Evolutionary conservation across 1,139 yeast species (phyloP), one percentile per base, ranked within the genome.

Genomic region (Geotrichum bryndzae): DNA sequence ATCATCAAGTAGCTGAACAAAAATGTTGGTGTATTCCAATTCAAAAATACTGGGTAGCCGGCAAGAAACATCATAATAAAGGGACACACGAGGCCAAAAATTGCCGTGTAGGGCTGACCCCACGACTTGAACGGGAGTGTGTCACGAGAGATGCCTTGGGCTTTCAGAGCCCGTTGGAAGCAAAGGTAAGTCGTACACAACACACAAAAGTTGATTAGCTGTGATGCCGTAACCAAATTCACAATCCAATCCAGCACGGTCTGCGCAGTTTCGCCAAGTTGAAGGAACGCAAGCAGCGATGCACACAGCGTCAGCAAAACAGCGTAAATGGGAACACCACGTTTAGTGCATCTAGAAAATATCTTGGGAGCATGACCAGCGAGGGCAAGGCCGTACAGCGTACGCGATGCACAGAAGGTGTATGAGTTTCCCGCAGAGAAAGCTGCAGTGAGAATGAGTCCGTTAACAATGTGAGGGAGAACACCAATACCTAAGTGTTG

Each of bases 341-440:
- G 80, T 65, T 77, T 80, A 55, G 87, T 72, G 53, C 84, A 72
- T 57, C 59, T 65, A 41, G 66, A 62, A 68, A 82, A 80, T 58
- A 81, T 61, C 50, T 66, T 68, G 4, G 86, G 86, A 4, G 85
- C 86, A 58, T 78, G 77, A 4, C 84, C 84, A 58, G 79, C 79
- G 22, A 81, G 70, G 0, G 91, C 85, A 72, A 87, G 76, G 0
- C 90, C 89, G 67, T 85, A 84, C 67, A 76, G 73, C 0, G 82
- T 76, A 66, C 86, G 74, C 7, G 84, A 78, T 0, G 90, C 85
- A 67, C 89, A 84, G 72, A 81, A 87, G 7, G 86, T 83, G 70
- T 86, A 86, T 0, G 90, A 86, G 72, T 85, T 85, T 59, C 91
- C 91, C 0, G 91, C 89, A 13, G 88, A 83, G 67, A 86, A 86